A percentile compares a stretch with the other conserved stretches of the same genome.
Evolutionary conservation across 1,284 basidiomycete species (phyloP).

Genomic region (Rhodotorula mucilaginosa): DNA sequence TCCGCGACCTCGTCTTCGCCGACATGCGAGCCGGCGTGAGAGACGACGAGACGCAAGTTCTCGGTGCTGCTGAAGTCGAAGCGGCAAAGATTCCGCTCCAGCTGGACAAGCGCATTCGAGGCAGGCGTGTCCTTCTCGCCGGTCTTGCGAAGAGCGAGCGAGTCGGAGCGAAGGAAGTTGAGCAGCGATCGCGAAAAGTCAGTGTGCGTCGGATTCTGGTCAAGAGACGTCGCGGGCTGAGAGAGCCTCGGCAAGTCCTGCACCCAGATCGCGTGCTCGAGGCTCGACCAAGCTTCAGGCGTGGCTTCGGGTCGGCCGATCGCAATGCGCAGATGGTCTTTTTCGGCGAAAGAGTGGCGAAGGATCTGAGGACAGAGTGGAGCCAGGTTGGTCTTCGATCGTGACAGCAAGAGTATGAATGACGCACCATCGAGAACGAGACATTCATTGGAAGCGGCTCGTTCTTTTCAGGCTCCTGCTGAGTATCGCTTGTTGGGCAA

Average conservation of each 20-base stretch:
- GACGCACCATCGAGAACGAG: background rate
- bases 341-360: background rate
- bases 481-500: no score
- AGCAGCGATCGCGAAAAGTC: slow-evolving; percentile 1
- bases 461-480: no score
- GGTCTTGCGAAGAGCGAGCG: background rate
- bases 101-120: background rate
- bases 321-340: slow-evolving; percentile 3
- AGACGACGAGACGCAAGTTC: slow-evolving; percentile 2
- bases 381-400: background rate
- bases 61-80: background rate
- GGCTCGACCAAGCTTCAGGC: background rate
- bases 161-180: background rate
- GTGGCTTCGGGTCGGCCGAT: background rate
- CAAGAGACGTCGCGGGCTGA: background rate
- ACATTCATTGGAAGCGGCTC: background rate
- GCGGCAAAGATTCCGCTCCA: background rate
- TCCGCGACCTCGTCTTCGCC: background rate
- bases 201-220: slow-evolving; percentile 1
- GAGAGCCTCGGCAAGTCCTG: background rate
- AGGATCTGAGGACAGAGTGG: background rate
- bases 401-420: background rate
- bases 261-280: slow-evolving; percentile 2
- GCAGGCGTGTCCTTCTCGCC: background rate
- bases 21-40: background rate